phyloP scores from a whole-genome alignment of 2,329 filamentous ascomycete genomes.

The Fusarium compactum region DNA sequence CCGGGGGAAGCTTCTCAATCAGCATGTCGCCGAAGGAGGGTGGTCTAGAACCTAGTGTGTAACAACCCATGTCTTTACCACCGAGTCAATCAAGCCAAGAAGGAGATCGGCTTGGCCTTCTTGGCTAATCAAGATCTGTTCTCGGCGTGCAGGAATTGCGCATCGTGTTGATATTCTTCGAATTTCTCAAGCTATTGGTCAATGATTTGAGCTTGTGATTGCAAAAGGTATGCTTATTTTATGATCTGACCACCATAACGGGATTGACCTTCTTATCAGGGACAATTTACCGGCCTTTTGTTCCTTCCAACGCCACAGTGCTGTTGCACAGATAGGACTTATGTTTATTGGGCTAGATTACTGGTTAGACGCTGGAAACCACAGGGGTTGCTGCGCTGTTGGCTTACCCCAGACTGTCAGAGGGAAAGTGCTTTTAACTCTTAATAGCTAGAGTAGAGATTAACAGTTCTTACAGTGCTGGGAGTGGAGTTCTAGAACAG shows the following conservation, averaged over 20 bases:
- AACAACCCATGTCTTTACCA: background rate
- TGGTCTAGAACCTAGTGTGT: constrained; percentile 17
- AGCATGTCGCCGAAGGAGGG: constrained; percentile 23
- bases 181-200: background rate
- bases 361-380: background rate
- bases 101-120: background rate
- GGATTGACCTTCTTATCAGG: constrained; percentile 32
- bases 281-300: constrained; percentile 24
- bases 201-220: too few relatives aligned
- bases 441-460: background rate
- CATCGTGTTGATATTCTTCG: background rate
- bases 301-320: constrained; percentile 16
- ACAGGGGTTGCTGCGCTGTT: background rate
- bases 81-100: background rate
- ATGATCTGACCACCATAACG: constrained; percentile 27
- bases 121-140: constrained; percentile 1
- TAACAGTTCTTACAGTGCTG: background rate
- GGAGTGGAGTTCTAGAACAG: constrained; percentile 23
- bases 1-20: too few relatives aligned
- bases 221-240: background rate
- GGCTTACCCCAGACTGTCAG: constrained; percentile 22
- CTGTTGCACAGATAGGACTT: constrained; percentile 12
- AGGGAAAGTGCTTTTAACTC: constrained; percentile 1
- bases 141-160: background rate
- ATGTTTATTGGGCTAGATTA: background rate